Evolutionary conservation across 2,329 filamentous ascomycete genomes (phyloP), one percentile per base, ranked within the genome.

Genomic region (Neoascochyta sp.): DNA sequence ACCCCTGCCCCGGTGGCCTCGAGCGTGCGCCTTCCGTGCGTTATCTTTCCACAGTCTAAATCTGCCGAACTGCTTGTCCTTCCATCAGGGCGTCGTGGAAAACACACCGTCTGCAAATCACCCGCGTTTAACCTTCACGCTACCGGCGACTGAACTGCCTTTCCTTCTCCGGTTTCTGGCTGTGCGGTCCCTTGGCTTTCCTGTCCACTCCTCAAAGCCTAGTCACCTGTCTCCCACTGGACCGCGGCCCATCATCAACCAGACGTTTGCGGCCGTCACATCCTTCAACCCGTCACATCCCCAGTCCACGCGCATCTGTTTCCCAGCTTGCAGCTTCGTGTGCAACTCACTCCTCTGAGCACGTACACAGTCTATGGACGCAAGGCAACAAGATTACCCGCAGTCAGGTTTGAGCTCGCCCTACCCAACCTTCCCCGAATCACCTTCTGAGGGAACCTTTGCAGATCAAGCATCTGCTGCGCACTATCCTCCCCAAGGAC

Each of bases 381-480:
- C 63, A 65, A 67, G 69, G 59, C 68, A 70, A 66, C 55, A 66
- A 54, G 68, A 71, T 34, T 72, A 71, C 54, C 63, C 63, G 62
- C 64, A 72, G 67, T 69, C 68, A 71, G 69, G 69, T 71, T 70
- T 71, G 68, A 67, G 60, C 62, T 65, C 65, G 63, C 71, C 73
- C 63, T 71, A 73, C 65, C 61, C 66, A 68, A 63, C 68, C 41
- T 74, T 73, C 54, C 62, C 62, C 56, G 68, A 70, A 62, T 60
- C 77, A 69, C 76, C 81, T 74, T 89, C 87, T 88, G 86, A 93
- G 83, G 81, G 76, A 65, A 78, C 81, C 43, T 63, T 76, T 70
- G 80, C 84, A 92, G 89, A 94, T 83, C 86, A 86, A 76, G 76
- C 83, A 69, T 86, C 88, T 85, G 83, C 85, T 83, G 85, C 84